phyloP scores from a whole-genome alignment of 2,329 filamentous ascomycete species.

The Ophiostoma angusticollis region DNA sequence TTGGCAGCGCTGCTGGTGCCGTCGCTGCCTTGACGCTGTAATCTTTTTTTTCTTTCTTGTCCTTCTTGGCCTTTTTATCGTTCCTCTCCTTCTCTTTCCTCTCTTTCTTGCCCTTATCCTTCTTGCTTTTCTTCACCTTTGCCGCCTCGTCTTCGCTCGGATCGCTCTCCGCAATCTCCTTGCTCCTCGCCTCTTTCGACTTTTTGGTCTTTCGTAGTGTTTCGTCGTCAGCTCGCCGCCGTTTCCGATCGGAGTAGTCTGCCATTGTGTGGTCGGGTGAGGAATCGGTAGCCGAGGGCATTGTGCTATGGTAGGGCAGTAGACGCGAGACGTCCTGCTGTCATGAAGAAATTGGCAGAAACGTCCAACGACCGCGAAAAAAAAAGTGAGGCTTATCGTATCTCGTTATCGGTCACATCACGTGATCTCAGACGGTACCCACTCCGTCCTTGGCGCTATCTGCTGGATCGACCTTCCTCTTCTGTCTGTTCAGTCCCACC shows the following conservation, averaged over 20 bases:
- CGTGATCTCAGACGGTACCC: too few species aligned
- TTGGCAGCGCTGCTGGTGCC: too few species aligned
- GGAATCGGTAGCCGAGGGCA: slow-evolving; percentile 6
- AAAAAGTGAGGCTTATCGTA: too few species aligned
- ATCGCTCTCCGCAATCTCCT: background rate
- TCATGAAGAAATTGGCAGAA: too few species aligned
- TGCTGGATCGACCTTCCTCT: too few species aligned
- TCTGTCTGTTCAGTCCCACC: too few species aligned
- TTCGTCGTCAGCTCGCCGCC: slow-evolving; percentile 5
- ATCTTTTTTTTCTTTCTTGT: background rate
- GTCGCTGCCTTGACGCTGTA: slow-evolving; percentile 3
- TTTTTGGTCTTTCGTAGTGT: slow-evolving; percentile 10
- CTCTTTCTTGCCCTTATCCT: background rate
- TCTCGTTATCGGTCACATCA: too few species aligned
- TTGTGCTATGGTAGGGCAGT: background rate
- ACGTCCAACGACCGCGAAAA: too few species aligned
- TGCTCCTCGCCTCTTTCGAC: slow-evolving; percentile 5
- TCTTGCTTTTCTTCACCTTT: background rate
- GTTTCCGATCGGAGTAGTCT: slow-evolving; percentile 5
- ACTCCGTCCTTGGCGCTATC: too few species aligned
- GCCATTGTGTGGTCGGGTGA: background rate
- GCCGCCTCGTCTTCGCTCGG: background rate
- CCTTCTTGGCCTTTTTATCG: slow-evolving; percentile 4
- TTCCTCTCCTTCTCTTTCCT: slow-evolving; percentile 4
- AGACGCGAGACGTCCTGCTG: too few species aligned